Base-by-base conservation (phyloP, 257 asterid genomes). In the Salvia splendens region DNA sequence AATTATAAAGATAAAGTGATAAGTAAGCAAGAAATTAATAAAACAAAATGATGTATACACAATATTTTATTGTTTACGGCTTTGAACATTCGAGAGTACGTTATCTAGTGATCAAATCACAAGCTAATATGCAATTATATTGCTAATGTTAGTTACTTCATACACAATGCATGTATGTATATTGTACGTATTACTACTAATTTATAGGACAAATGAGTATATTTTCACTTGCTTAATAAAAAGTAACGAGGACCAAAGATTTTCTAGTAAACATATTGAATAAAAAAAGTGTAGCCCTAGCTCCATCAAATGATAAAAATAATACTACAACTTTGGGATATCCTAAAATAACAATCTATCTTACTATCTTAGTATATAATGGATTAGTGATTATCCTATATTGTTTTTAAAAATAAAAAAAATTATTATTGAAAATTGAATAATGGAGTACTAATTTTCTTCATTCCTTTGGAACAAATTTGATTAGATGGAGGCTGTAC, bases 71-170 rank as follows among this genome's bases (percentile, higher is more conserved):
- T 35, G 30, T 45, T 14, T 45, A 61, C 49, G 81, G 63, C 75
- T 77, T 77, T 72, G 75, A 68, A 75, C 41, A 54, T 72, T 47
- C 54, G 49, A 30, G 67, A 8, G 51, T 71, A 56, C 75, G 69
- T 49, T 61, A 24, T 54, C 9, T 16, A 42, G 14, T 43, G 5
- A 53, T 36, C 20, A 15, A 65, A 66, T 47, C 59, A 47, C 10
- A 33, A 9, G 16, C 14, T 14, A 32, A 48, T 64, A 10, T 52
- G 60, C 60, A 24, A 24, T 11, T 53, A 52, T 17, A 51, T 17
- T 51, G 57, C 12, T 50, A 8, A 8, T 53, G 38, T 53, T 53
- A 51, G 35, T 51, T 51, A 5, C 20, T 7, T 7, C 5, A 10
- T 30, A 9, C 17, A 53, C 10, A 51, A 12, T 47, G 30, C 1